phyloP scores from a whole-genome alignment of 345 rosid species.

The Populus nigra region DNA sequence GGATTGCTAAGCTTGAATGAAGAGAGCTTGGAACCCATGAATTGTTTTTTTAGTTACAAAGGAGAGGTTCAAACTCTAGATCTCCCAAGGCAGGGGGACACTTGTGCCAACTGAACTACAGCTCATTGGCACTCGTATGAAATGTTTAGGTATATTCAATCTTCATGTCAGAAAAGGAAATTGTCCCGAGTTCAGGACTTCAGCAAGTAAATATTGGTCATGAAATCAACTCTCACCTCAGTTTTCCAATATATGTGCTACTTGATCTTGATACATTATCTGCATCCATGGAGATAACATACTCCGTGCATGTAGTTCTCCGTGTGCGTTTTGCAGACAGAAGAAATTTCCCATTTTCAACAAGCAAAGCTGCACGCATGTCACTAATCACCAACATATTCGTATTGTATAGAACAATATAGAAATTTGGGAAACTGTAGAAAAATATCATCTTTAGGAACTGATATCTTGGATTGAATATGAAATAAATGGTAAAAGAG shows the following conservation, averaged over 20 bases:
- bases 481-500: neutral
- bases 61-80: no score
- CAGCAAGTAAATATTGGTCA: neutral
- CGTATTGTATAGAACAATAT: neutral
- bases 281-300: slow-evolving; percentile 84
- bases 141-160: neutral
- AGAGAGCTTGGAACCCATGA: neutral
- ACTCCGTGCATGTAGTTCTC: slow-evolving; percentile 89
- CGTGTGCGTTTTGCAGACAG: slow-evolving; percentile 84
- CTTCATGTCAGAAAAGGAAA: neutral
- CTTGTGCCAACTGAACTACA: no score
- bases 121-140: neutral
- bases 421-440: neutral
- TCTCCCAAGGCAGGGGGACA: no score
- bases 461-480: neutral
- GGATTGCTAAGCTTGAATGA: neutral
- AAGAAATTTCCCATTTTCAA: slow-evolving; percentile 94
- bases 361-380: slow-evolving; percentile 56
- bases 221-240: slow-evolving; percentile 46
- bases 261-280: slow-evolving; percentile 87
- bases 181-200: neutral
- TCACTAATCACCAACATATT: neutral
- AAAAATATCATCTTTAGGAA: neutral
- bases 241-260: slow-evolving; percentile 79
- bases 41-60: neutral